phyloP scores from a whole-genome alignment of 306 rosid species.

The Lathyrus tuberosus region DNA sequence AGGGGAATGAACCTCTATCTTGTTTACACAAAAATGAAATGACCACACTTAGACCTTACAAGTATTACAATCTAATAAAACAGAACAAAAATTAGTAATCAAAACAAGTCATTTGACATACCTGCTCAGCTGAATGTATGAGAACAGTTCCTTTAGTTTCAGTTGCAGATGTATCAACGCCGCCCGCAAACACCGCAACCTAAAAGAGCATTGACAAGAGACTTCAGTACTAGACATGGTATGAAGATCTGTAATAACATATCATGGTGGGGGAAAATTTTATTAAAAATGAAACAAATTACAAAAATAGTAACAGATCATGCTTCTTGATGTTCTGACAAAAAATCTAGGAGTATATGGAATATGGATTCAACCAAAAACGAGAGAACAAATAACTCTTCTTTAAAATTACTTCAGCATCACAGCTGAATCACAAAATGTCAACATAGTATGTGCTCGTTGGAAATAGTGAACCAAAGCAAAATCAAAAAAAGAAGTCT shows the following conservation, averaged over 20 bases:
- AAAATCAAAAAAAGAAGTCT: background rate
- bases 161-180: constrained; percentile 94
- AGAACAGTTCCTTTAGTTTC: constrained; percentile 95
- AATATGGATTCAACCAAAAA: constrained; percentile 9
- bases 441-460: background rate
- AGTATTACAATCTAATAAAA: constrained; percentile 9
- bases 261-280: background rate
- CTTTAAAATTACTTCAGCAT: background rate
- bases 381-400: background rate
- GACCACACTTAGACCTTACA: background rate
- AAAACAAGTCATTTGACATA: constrained; percentile 36
- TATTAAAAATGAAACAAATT: constrained; percentile 4
- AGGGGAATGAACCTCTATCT: constrained; percentile 20
- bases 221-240: constrained; percentile 20
- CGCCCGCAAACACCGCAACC: constrained; percentile 93
- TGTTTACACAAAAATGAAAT: too few relatives aligned
- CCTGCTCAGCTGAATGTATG: constrained; percentile 93
- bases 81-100: background rate
- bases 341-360: background rate
- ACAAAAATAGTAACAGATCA: background rate
- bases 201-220: constrained; percentile 45
- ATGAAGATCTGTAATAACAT: constrained; percentile 10
- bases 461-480: constrained; percentile 16
- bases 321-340: constrained; percentile 9
- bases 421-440: constrained; percentile 15